Evolutionary conservation across 2,329 filamentous ascomycete species (phyloP).

Genomic region (Ophiostoma australiae): DNA sequence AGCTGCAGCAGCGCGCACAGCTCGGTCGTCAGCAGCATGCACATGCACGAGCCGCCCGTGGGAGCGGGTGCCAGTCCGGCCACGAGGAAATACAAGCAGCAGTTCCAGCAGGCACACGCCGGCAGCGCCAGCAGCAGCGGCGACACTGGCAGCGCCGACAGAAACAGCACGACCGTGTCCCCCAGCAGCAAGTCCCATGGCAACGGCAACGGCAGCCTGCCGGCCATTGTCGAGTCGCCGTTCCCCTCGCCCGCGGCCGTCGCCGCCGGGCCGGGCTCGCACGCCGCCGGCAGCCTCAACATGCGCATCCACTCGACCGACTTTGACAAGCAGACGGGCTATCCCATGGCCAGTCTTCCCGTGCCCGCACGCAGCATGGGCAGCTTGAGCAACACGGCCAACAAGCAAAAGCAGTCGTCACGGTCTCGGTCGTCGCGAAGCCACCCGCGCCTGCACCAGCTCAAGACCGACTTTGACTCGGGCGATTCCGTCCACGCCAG

Average conservation of each 20-base stretch:
- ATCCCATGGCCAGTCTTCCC: conserved; percentile 9
- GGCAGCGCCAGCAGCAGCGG: background rate
- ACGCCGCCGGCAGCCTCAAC: background rate
- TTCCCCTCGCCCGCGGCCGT: conserved; percentile 22
- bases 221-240: conserved; percentile 30
- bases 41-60: background rate
- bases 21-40: background rate
- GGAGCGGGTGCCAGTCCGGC: background rate
- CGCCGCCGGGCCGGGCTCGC: background rate
- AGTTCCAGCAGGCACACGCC: background rate
- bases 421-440: background rate
- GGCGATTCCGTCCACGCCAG: background rate
- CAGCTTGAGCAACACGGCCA: background rate
- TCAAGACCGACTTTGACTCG: conserved; percentile 24
- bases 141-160: background rate
- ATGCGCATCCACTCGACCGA: conserved; percentile 20
- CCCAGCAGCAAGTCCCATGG: background rate
- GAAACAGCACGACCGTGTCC: background rate
- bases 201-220: conserved; percentile 14
- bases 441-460: conserved; percentile 27
- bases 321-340: background rate
- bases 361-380: background rate
- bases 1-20: background rate
- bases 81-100: background rate
- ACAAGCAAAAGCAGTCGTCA: background rate